Evolutionary conservation across 2,329 filamentous ascomycete species (phyloP), one percentile per base, ranked within the genome.

Genomic region (Hypoxylon sp.): DNA sequence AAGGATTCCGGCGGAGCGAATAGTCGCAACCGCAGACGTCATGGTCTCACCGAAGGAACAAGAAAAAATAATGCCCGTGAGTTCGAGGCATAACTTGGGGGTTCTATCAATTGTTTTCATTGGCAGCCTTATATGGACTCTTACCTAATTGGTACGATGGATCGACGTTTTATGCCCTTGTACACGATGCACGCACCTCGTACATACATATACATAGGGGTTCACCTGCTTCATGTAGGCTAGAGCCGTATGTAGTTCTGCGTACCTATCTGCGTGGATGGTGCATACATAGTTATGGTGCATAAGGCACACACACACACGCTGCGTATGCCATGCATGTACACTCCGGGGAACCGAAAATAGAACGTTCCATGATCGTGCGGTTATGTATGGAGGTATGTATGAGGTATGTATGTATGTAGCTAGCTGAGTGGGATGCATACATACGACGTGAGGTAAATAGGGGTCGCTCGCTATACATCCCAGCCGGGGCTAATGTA

Each of bases 281-380:
- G 39, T 17, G 39, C 39, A 44, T 44, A 44, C n/a, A n/a, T n/a
- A n/a, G n/a, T n/a, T n/a, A n/a, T 4, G 24, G 24, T 24, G 24
- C 24, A 24, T 4, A 24, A 24, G 24, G 24, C 4, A 24, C 24
- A 24, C 24, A n/a, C n/a, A n/a, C n/a, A n/a, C 24, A 24, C 24
- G 24, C 24, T 24, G 24, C 24, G 19, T 53, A 65, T 69, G 60
- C 59, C 55, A 64, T 64, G 67, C 62, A 66, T 60, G 66, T 65
- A 51, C 62, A 62, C 21, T 59, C 46, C 44, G 47, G 21, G 21
- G 21, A 52, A 54, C 58, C 58, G 54, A 62, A 69, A 69, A 69
- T 68, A 68, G 66, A 57, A 68, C 19, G 24, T 24, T 24, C 24
- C 37, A 19, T 37, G 46, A 17, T 44, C 44, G 17, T 42, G 15